A percentile compares a stretch with the other conserved stretches of the same genome.
These are phyloP conservation scores for Epichloe baconii DNA, from an alignment of 2,329 filamentous ascomycete genomes.

Conservation along the genomic window DNA sequence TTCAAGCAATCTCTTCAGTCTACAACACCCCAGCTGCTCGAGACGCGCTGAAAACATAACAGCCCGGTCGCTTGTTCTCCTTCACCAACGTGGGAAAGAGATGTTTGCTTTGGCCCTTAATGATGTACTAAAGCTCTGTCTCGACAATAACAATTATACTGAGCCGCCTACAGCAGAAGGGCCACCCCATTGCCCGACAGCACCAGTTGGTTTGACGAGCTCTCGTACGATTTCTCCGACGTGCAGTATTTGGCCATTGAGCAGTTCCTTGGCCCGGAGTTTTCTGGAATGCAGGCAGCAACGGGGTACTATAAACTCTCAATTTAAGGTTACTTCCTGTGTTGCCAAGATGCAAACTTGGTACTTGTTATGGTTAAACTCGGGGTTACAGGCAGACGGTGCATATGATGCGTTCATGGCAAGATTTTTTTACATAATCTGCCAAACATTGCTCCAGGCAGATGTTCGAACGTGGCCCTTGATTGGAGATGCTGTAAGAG, in stretches of 20 bases:
- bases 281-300: constrained; percentile 1
- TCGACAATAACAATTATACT: constrained; percentile 14
- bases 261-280: constrained; percentile 18
- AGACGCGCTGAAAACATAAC: constrained; percentile 42
- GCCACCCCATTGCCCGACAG: neutral
- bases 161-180: neutral
- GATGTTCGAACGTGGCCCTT: neutral
- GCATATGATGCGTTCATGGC: neutral
- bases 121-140: constrained; percentile 24
- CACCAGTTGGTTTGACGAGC: constrained; percentile 24
- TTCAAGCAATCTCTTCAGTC: constrained; percentile 26
- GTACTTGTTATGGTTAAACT: neutral
- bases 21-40: constrained; percentile 35
- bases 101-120: constrained; percentile 25
- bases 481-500: neutral
- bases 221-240: constrained; percentile 30
- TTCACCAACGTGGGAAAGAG: constrained; percentile 38
- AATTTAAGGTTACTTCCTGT: neutral
- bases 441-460: neutral
- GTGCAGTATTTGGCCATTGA: constrained; percentile 31
- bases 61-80: constrained; percentile 36
- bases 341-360: neutral
- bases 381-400: neutral
- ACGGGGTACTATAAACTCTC: neutral
- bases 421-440: neutral